These are phyloP conservation scores for Liriodendron chinense DNA, from an alignment of 164 flowering plant genomes.

Conservation along the genomic window DNA sequence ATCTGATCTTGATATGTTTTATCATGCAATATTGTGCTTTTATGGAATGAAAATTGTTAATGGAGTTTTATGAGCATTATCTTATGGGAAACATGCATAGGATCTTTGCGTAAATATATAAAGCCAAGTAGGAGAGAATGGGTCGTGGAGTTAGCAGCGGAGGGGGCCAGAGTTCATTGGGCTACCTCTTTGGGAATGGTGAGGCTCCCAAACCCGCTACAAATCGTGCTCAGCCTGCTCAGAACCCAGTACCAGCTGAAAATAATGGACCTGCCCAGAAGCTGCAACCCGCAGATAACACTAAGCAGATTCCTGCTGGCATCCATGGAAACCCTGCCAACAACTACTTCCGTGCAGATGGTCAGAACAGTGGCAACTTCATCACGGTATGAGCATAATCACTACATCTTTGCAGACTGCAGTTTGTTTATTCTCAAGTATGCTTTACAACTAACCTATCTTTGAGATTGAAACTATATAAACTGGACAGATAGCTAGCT, in stretches of 20 bases:
- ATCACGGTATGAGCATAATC: slow-evolving; percentile 29
- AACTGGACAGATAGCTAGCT: background rate
- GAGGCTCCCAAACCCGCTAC: slow-evolving; percentile 58
- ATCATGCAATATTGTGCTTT: background rate
- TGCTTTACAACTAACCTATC: too few relatives aligned
- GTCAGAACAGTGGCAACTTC: slow-evolving; percentile 49
- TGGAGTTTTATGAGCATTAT: background rate
- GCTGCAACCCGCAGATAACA: slow-evolving; percentile 28
- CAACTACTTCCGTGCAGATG: slow-evolving; percentile 40
- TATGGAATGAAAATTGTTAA: background rate
- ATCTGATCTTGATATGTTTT: background rate
- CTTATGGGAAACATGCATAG: background rate
- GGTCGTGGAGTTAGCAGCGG: slow-evolving; percentile 80
- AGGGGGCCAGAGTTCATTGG: slow-evolving; percentile 85
- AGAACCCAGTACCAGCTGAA: slow-evolving; percentile 20
- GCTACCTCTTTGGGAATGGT: slow-evolving; percentile 68
- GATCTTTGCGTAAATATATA: background rate
- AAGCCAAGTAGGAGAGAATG: slow-evolving; percentile 28
- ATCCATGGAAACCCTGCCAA: slow-evolving; percentile 28
- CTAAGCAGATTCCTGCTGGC: slow-evolving; percentile 44
- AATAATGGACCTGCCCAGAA: slow-evolving; percentile 31
- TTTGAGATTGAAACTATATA: too few relatives aligned
- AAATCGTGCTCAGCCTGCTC: slow-evolving; percentile 24
- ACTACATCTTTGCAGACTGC: background rate
- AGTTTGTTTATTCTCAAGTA: background rate